Evolutionary conservation across 1,139 yeast genomes (phyloP), one percentile per base, ranked within the genome.

Genomic region (Pichia sp.): DNA sequence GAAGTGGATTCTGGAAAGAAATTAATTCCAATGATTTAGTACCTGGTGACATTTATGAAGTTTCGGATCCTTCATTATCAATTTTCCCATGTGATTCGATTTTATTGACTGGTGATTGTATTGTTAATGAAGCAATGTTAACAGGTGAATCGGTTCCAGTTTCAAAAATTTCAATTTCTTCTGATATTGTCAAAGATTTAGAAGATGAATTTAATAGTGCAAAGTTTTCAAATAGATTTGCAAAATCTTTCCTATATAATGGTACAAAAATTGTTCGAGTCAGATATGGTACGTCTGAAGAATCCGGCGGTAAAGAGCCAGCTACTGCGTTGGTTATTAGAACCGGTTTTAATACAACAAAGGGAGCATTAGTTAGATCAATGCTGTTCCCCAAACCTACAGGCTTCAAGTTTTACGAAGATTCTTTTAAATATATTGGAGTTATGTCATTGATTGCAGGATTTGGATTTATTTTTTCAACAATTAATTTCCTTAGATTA

Each of bases 331-430:
- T 93, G 74, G 96, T 83, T 18, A 83, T 87, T 9, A 81, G 91
- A 55, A 91, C 96, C 0, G 99, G 99, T 0, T 93, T 93, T 69
- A 83, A 87, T 51, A 95, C 99, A 1, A 91, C 98, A 0, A 93
- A 93, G 65, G 99, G 99, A n/a, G 84, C 96, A 0, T 75, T 93
- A 48, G 83, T 95, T 6, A 79, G 99, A 54, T 90, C 98, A 0
- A 93, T 93, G 98, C 75, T 93, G 52, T 93, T 93, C 69, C 99
- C 99, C 0, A 90, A 87, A 61, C 98, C 98, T 1, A 80, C 84
- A 5, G 96, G 96, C 0, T 93, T 93, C 75, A 90, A 90, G 65
- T 93, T 93, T 63, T 93, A 93, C 66, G 80, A 84, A 57, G 99
- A 93, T 70, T 90, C 98, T 1, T 93, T 93, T 75, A 87, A 87